phyloP scores from a whole-genome alignment of 2,329 filamentous ascomycete species.

The Ceratocystiopsis minuta region DNA sequence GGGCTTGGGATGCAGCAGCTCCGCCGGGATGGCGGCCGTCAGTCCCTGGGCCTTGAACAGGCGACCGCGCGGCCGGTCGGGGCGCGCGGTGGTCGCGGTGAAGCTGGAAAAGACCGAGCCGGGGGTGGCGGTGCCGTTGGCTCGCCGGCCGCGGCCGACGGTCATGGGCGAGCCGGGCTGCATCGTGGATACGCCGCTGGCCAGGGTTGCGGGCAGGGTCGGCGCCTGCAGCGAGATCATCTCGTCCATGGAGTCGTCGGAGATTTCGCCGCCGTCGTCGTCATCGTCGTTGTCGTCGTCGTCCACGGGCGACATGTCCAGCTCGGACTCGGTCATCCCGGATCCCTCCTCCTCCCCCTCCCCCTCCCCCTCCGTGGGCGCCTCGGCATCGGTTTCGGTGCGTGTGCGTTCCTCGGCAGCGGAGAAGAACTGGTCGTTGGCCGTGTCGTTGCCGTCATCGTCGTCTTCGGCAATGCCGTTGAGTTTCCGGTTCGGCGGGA shows the following conservation, averaged over 20 bases:
- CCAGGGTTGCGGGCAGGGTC: conserved; percentile 55
- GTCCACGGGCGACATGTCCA: conserved; percentile 43
- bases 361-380: conserved; percentile 17
- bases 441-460: conserved; percentile 45
- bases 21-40: conserved; percentile 50
- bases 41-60: conserved; percentile 73
- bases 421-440: conserved; percentile 83
- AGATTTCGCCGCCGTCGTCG: conserved; percentile 54
- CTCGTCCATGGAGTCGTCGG: conserved; percentile 82
- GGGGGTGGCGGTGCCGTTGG: conserved; percentile 62
- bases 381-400: conserved; percentile 40
- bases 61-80: conserved; percentile 53
- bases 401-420: conserved; percentile 63
- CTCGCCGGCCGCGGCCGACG: conserved; percentile 41
- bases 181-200: conserved; percentile 62
- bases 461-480: conserved; percentile 45
- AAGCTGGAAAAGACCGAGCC: conserved; percentile 81
- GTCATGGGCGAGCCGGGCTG: conserved; percentile 69
- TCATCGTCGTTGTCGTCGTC: conserved; percentile 69
- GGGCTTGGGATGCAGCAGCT: conserved; percentile 72
- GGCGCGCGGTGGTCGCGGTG: conserved; percentile 65
- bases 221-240: conserved; percentile 81
- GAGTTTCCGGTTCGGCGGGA: conserved; percentile 31
- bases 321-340: conserved; percentile 29
- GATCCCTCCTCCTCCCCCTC: conserved; percentile 6